Evolutionary conservation across 2,329 filamentous ascomycete genomes (phyloP).

Genomic region (Cordyceps tenuipes): DNA sequence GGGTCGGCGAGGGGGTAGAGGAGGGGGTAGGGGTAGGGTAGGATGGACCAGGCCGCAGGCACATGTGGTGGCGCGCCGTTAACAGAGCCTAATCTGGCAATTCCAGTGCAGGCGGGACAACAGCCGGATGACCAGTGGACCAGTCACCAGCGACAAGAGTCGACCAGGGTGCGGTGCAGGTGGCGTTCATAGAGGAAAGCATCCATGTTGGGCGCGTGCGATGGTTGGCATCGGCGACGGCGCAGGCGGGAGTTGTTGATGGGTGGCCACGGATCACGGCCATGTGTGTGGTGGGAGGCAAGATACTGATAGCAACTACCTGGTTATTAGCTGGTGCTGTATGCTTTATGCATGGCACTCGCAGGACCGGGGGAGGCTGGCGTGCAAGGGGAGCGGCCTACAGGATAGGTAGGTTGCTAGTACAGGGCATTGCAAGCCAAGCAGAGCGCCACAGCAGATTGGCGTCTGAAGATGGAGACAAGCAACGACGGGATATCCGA

Average conservation of each 20-base stretch:
- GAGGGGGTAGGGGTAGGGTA: too few species aligned
- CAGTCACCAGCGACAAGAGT: neutral
- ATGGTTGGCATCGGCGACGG: neutral
- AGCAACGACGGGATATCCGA: neutral
- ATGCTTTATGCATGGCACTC: neutral
- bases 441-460: neutral
- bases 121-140: neutral
- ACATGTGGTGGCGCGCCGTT: slow-evolving; percentile 10
- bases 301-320: too few species aligned
- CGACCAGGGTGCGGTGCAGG: neutral
- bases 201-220: neutral
- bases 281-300: neutral
- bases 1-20: neutral
- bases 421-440: neutral
- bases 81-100: slow-evolving; percentile 9
- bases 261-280: neutral
- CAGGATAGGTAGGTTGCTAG: neutral
- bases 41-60: slow-evolving; percentile 3
- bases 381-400: neutral
- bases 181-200: neutral
- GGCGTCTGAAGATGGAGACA: neutral
- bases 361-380: neutral
- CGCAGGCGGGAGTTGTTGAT: neutral
- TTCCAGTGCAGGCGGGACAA: slow-evolving; percentile 6
- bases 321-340: neutral